These are phyloP conservation scores for Phytophthora tubulina DNA, from an alignment of 352 stramenopile species.

Conservation along the genomic window DNA sequence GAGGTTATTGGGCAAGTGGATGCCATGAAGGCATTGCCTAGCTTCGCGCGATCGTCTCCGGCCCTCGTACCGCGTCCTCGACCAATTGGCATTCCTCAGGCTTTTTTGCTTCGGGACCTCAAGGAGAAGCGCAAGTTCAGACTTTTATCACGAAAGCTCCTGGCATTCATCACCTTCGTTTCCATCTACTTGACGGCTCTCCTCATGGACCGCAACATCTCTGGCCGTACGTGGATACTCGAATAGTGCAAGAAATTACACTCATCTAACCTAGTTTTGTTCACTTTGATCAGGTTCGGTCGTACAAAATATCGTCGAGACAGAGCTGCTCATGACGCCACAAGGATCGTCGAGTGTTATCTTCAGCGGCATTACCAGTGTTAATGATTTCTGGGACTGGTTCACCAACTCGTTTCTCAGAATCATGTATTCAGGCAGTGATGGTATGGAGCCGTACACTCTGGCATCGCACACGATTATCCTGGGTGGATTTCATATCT, in stretches of 20 bases:
- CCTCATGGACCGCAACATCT: constrained; percentile 78
- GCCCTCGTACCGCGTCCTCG: constrained; percentile 25
- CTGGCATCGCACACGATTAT: constrained; percentile 72
- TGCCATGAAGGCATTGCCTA: constrained; percentile 55
- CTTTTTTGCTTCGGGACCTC: constrained; percentile 68
- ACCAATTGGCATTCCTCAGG: constrained; percentile 45
- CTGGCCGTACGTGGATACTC: constrained; percentile 54
- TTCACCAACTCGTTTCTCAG: constrained; percentile 68
- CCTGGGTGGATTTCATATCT: constrained; percentile 72
- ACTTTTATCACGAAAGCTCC: constrained; percentile 68
- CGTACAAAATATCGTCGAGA: constrained; percentile 66
- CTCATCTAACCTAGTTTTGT: neutral
- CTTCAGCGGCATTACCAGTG: constrained; percentile 55
- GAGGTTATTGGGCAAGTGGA: constrained; percentile 2
- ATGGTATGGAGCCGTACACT: constrained; percentile 55
- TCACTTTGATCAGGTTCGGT: constrained; percentile 48
- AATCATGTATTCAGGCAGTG: constrained; percentile 56
- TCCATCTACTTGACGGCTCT: constrained; percentile 68
- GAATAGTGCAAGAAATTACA: neutral
- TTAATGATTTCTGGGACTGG: constrained; percentile 65
- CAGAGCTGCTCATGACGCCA: constrained; percentile 56
- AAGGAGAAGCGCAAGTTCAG: constrained; percentile 81
- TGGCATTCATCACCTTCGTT: constrained; percentile 74
- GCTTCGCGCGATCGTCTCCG: constrained; percentile 47
- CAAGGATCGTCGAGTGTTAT: constrained; percentile 44